Evolutionary conservation across 2,329 filamentous ascomycete genomes (phyloP).

Genomic region (Aspergillus fijiensis): DNA sequence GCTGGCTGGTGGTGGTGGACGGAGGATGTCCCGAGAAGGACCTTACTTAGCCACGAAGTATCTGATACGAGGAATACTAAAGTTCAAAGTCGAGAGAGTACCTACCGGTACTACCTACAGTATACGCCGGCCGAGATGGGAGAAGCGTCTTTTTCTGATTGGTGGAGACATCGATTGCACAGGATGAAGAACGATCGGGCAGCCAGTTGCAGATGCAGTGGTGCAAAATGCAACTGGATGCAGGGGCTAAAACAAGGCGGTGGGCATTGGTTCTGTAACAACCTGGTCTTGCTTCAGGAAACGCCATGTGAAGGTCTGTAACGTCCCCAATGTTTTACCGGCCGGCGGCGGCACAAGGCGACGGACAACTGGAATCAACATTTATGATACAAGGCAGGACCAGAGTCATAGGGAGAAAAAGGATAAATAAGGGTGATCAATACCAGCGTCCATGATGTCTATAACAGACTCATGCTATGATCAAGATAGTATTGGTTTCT

Average conservation of each 20-base stretch:
- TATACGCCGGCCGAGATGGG: background rate
- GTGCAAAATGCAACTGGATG: conserved; percentile 1
- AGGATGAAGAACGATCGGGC: conserved; percentile 2
- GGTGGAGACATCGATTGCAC: background rate
- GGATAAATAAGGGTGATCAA: background rate
- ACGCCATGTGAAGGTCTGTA: conserved; percentile 6
- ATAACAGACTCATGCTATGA: background rate
- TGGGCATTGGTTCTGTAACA: conserved; percentile 3
- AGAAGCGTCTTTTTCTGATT: background rate
- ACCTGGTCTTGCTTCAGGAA: background rate
- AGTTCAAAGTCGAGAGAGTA: no score
- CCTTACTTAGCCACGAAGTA: background rate
- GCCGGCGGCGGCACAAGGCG: background rate
- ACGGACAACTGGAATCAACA: background rate
- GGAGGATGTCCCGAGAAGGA: background rate
- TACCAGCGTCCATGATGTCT: background rate
- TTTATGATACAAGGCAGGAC: background rate
- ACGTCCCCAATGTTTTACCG: conserved; percentile 4
- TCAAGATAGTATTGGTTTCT: background rate
- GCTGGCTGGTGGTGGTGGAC: background rate
- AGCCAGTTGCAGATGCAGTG: conserved; percentile 1
- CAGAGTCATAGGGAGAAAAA: background rate
- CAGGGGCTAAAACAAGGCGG: conserved; percentile 10
- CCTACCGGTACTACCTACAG: background rate
- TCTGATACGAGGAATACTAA: background rate